A percentile compares a stretch with the other conserved stretches of the same genome.
Conservation (phyloP, 345 rosid genomes). For the Geranium rotundifolium region DNA sequence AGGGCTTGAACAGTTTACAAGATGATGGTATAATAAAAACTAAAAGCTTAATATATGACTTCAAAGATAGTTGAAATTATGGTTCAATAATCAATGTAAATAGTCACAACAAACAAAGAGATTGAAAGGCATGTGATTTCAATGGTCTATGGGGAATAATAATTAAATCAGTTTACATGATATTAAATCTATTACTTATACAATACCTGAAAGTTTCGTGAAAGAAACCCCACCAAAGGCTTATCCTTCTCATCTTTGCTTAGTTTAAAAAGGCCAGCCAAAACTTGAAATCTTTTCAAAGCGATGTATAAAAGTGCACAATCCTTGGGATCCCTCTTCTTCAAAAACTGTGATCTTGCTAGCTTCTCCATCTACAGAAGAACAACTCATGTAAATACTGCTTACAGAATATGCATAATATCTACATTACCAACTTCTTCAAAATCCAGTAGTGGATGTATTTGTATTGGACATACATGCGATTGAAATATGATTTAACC, state of each 20-base stretch:
- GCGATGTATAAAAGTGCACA: constrained; percentile 82
- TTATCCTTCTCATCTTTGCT: constrained; percentile 86
- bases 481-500: not conserved
- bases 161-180: not conserved
- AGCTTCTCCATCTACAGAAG: constrained; percentile 71
- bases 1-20: too few species aligned
- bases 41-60: too few species aligned
- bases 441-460: not conserved
- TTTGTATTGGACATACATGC: not conserved
- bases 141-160: too few species aligned
- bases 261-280: constrained; percentile 87
- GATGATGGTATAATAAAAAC: too few species aligned
- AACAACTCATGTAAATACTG: not conserved
- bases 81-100: too few species aligned
- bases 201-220: constrained; percentile 86
- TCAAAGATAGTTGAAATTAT: too few species aligned
- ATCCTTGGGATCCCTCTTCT: constrained; percentile 77
- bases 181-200: not conserved
- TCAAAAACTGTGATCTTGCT: constrained; percentile 71
- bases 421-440: not conserved
- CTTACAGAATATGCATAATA: not conserved
- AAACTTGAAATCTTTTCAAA: constrained; percentile 76
- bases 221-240: constrained; percentile 83
- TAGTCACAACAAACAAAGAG: too few species aligned
- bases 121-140: too few species aligned